These are phyloP conservation scores for Gautieria morchelliformis DNA, from an alignment of 768 basidiomycete species.

Conservation along the genomic window DNA sequence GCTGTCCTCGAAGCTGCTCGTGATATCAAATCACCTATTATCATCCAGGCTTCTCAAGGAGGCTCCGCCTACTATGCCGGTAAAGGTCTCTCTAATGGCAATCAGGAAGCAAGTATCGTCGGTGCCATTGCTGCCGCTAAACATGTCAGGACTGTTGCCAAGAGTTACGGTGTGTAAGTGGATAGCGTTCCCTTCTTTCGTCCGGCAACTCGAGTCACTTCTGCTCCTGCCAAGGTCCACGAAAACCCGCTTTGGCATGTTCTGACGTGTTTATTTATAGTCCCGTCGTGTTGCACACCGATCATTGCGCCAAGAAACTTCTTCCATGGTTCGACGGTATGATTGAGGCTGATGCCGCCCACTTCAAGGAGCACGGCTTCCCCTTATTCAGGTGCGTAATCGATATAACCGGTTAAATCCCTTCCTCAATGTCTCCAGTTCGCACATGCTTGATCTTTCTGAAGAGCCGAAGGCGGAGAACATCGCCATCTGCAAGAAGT, in stretches of 20 bases:
- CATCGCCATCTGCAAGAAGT: conserved; percentile 86
- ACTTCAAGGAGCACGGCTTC: conserved; percentile 82
- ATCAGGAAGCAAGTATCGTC: conserved; percentile 90
- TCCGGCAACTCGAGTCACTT: too few species aligned
- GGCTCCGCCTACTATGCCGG: conserved; percentile 94
- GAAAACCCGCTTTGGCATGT: background rate
- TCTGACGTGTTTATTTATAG: conserved; percentile 26
- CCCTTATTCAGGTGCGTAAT: conserved; percentile 34
- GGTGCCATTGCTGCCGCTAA: conserved; percentile 89
- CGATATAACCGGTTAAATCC: conserved; percentile 6
- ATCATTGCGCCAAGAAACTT: conserved; percentile 97
- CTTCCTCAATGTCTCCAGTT: conserved; percentile 48
- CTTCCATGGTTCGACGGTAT: conserved; percentile 99
- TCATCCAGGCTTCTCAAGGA: conserved; percentile 95
- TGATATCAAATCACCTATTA: conserved; percentile 95
- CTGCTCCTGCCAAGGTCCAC: too few species aligned
- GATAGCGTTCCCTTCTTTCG: too few species aligned
- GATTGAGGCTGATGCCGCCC: conserved; percentile 91
- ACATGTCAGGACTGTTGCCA: conserved; percentile 82
- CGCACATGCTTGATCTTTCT: conserved; percentile 98
- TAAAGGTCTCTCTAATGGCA: conserved; percentile 90
- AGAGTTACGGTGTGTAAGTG: conserved; percentile 85
- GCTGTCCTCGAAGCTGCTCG: conserved; percentile 93
- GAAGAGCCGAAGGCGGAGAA: conserved; percentile 90
- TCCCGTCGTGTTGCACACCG: conserved; percentile 94